These are phyloP conservation scores for Leersia perrieri DNA, from an alignment of 176 grass and related monocot genomes.

Conservation along the genomic window DNA sequence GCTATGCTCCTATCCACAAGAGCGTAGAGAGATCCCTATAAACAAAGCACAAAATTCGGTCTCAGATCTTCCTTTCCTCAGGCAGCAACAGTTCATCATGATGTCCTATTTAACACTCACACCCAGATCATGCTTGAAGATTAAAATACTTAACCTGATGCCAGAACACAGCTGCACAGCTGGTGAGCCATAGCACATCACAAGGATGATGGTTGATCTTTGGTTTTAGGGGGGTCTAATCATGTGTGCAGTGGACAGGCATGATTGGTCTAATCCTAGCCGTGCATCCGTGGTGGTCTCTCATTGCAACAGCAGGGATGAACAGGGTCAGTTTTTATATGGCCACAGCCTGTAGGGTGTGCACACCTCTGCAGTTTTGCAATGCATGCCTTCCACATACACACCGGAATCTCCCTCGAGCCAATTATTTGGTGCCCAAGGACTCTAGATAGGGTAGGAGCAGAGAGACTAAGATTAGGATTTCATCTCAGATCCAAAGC, in stretches of 20 bases:
- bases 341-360: slow-evolving; percentile 13
- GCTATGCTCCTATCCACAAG: slow-evolving; percentile 17
- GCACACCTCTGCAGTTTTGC: background rate
- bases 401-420: background rate
- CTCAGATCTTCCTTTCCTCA: background rate
- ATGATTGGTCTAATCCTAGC: slow-evolving; percentile 35
- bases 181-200: slow-evolving; percentile 2
- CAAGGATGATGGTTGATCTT: background rate
- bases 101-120: background rate
- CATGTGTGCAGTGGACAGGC: background rate
- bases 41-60: background rate
- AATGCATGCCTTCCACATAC: slow-evolving; percentile 43
- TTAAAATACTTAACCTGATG: background rate
- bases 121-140: background rate
- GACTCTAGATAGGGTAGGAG: background rate
- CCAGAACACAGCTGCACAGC: slow-evolving; percentile 12
- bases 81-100: background rate
- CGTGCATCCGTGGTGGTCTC: slow-evolving; percentile 38
- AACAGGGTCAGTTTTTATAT: background rate
- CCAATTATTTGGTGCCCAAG: slow-evolving; percentile 27
- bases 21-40: background rate
- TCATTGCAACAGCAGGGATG: slow-evolving; percentile 16
- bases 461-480: background rate
- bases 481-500: slow-evolving; percentile 7
- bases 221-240: background rate